These are phyloP conservation scores for Globisporangium parvum DNA, from an alignment of 352 stramenopile species.

Conservation along the genomic window DNA sequence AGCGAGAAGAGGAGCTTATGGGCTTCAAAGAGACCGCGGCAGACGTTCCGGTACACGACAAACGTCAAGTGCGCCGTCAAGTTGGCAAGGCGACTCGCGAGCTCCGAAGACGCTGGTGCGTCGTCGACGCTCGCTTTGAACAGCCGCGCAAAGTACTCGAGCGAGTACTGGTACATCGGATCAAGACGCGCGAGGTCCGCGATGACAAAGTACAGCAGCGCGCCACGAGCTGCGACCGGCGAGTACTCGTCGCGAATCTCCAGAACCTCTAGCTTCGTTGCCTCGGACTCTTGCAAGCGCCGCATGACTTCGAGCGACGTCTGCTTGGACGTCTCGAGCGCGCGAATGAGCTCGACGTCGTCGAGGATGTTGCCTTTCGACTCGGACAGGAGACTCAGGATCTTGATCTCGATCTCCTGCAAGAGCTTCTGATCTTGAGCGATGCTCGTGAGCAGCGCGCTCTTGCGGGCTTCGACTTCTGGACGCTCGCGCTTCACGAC, in stretches of 20 bases:
- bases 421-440: constrained; percentile 85
- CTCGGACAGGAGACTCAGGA: constrained; percentile 81
- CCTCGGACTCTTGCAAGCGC: constrained; percentile 48
- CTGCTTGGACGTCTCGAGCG: constrained; percentile 58
- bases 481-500: constrained; percentile 82
- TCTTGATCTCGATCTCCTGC: constrained; percentile 89
- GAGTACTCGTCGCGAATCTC: constrained; percentile 63
- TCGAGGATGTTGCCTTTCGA: constrained; percentile 89
- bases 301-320: constrained; percentile 53
- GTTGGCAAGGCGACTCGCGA: constrained; percentile 32
- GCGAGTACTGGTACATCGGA: constrained; percentile 78
- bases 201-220: constrained; percentile 70
- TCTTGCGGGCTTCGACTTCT: constrained; percentile 85
- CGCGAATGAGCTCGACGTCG: constrained; percentile 77
- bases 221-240: constrained; percentile 40
- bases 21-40: constrained; percentile 54
- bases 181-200: constrained; percentile 51
- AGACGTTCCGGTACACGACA: constrained; percentile 67
- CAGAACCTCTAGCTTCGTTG: constrained; percentile 53
- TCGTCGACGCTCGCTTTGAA: constrained; percentile 58
- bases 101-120: constrained; percentile 18
- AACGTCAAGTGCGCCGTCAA: constrained; percentile 42
- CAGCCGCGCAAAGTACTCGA: constrained; percentile 62
- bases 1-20: constrained; percentile 67
- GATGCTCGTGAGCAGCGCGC: constrained; percentile 84